phyloP scores from a whole-genome alignment of 1,284 basidiomycete species.

The Pseudomicrostroma phylloplanum region DNA sequence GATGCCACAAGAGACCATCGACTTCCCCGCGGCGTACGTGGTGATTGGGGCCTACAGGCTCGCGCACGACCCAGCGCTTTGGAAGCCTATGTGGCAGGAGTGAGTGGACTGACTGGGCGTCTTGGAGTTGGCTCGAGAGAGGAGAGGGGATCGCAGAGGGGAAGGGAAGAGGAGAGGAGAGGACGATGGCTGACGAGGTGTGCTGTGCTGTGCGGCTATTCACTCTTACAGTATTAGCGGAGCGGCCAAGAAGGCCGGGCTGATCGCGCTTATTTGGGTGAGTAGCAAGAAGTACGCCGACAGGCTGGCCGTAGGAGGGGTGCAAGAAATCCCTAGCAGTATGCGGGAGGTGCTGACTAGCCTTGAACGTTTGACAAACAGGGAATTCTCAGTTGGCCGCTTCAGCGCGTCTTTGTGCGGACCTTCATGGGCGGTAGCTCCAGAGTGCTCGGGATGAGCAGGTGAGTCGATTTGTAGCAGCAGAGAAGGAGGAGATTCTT shows the following conservation, averaged over 20 bases:
- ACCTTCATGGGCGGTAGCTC: constrained; percentile 39
- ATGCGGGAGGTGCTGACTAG: no score
- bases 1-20: constrained; percentile 48
- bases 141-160: no score
- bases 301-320: no score
- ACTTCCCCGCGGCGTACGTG: constrained; percentile 42
- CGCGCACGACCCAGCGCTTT: constrained; percentile 34
- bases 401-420: constrained; percentile 37
- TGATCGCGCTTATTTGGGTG: constrained; percentile 29
- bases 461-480: constrained; percentile 6
- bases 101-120: constrained; percentile 14
- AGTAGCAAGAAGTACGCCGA: no score
- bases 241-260: constrained; percentile 29
- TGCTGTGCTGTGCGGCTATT: no score
- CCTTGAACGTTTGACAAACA: constrained; percentile 1
- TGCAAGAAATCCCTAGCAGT: no score
- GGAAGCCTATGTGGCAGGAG: constrained; percentile 45
- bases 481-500: not conserved
- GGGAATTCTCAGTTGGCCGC: constrained; percentile 34
- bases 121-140: no score
- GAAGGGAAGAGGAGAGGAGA: no score
- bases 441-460: constrained; percentile 24
- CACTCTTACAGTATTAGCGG: not conserved
- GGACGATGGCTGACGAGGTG: no score
- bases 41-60: constrained; percentile 46